These are phyloP conservation scores for Thymus quinquecostatus DNA, from an alignment of 257 asterid genomes.

Conservation along the genomic window DNA sequence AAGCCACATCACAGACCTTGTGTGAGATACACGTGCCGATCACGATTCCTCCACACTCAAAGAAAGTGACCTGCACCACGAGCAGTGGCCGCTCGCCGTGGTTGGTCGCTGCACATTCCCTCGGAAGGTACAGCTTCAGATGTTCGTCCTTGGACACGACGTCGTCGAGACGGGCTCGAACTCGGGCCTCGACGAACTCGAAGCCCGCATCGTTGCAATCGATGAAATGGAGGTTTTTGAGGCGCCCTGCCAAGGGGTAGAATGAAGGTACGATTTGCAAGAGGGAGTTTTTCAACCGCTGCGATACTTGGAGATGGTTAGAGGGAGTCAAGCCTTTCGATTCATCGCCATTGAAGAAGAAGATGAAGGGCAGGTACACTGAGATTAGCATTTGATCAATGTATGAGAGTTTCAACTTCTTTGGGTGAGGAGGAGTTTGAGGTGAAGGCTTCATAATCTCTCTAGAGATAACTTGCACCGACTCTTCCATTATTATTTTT, in stretches of 20 bases:
- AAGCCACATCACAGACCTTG: conserved; percentile 34
- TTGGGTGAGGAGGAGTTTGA: background rate
- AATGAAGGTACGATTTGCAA: conserved; percentile 27
- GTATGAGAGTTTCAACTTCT: background rate
- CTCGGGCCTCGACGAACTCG: conserved; percentile 33
- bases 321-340: background rate
- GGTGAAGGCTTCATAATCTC: background rate
- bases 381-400: background rate
- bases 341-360: conserved; percentile 36
- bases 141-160: conserved; percentile 21
- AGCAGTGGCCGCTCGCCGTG: background rate
- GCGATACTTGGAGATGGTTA: conserved; percentile 17
- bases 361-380: background rate
- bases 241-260: conserved; percentile 48
- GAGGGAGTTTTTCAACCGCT: conserved; percentile 31
- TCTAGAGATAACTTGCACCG: background rate
- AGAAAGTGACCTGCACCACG: conserved; percentile 34
- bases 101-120: background rate
- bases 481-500: background rate
- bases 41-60: conserved; percentile 42
- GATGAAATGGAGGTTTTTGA: background rate
- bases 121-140: conserved; percentile 31
- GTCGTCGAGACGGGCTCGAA: conserved; percentile 20
- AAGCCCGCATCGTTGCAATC: conserved; percentile 39
- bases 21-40: conserved; percentile 44